phyloP scores from a whole-genome alignment of 441 rosid genomes.

The Corymbia calophylla region DNA sequence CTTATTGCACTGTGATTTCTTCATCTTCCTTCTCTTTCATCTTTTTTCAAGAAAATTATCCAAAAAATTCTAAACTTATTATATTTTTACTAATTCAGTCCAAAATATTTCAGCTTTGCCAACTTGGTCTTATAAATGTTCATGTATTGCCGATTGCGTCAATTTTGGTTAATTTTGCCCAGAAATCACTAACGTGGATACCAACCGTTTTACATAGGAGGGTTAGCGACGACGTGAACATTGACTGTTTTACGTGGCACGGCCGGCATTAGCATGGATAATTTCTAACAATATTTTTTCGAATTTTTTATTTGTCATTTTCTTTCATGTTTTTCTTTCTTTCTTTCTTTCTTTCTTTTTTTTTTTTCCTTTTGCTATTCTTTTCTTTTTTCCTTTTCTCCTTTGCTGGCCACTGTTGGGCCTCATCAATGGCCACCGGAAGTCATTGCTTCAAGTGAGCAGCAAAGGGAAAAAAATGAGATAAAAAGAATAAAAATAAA shows the following conservation, averaged over 20 bases:
- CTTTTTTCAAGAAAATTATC: accelerated
- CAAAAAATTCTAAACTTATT: background rate
- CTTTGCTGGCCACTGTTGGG: accelerated
- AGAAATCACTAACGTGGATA: accelerated
- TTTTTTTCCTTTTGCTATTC: too few species aligned
- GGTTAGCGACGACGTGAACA: too few species aligned
- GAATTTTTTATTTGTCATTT: too few species aligned
- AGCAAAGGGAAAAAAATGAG: accelerated
- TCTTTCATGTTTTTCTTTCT: too few species aligned
- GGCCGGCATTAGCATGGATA: accelerated
- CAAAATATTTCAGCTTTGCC: accelerated
- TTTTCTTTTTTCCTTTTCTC: too few species aligned
- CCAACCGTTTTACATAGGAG: accelerated
- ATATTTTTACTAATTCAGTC: accelerated
- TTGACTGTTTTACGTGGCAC: too few species aligned
- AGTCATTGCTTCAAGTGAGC: too few species aligned
- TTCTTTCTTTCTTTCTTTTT: accelerated
- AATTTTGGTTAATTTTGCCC: accelerated
- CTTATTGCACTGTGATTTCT: background rate
- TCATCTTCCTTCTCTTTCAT: background rate
- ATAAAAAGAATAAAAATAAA: too few species aligned
- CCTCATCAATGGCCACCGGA: too few species aligned
- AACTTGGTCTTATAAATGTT: too few species aligned
- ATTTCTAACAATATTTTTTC: too few species aligned
- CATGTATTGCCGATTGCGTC: too few species aligned